phyloP scores from a whole-genome alignment of 106 monocot genomes.

The Posidonia australis region DNA sequence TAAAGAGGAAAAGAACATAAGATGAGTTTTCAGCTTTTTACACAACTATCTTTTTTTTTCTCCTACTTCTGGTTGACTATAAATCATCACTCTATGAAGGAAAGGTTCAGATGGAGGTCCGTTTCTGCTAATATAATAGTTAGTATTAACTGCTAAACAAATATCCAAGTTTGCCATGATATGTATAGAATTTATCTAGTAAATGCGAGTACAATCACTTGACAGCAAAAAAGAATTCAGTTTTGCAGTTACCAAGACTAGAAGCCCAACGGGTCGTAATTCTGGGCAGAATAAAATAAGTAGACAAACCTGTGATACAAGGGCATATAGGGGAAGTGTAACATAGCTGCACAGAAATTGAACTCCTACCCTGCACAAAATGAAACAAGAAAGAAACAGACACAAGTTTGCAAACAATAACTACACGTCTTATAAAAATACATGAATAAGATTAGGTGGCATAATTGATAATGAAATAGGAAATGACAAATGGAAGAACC shows the following conservation, averaged over 20 bases:
- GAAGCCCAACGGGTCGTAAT: neutral
- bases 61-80: neutral
- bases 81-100: neutral
- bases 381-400: neutral
- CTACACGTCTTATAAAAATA: neutral
- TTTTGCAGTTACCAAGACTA: neutral
- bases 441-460: neutral
- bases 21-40: neutral
- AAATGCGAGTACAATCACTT: too few species aligned
- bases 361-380: constrained; percentile 30
- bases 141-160: too few species aligned
- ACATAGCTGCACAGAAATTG: constrained; percentile 69
- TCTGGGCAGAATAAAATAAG: too few species aligned
- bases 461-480: neutral
- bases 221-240: neutral
- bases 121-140: too few species aligned
- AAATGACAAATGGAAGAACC: neutral
- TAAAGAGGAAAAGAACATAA: constrained; percentile 8
- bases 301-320: constrained; percentile 52
- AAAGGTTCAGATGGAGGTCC: too few species aligned
- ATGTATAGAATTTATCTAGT: neutral
- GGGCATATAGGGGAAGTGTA: constrained; percentile 78
- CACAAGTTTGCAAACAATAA: neutral
- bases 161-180: neutral
- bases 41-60: neutral